These are phyloP conservation scores for Hypomontagnella submonticulosa DNA, from an alignment of 495 filamentous ascomycete genomes.

Conservation along the genomic window DNA sequence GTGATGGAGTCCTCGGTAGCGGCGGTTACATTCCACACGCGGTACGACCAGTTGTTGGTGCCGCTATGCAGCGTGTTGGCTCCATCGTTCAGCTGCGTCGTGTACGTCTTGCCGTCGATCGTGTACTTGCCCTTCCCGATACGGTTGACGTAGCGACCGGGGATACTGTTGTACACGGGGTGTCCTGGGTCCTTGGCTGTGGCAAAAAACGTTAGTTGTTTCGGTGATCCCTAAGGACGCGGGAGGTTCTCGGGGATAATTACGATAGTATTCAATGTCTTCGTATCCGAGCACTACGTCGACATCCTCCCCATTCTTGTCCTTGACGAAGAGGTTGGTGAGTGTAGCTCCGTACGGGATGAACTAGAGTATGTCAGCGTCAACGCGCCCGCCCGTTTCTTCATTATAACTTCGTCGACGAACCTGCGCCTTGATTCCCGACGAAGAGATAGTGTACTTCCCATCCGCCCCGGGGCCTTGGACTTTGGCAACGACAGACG, in stretches of 20 bases:
- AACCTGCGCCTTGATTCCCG: conserved; percentile 65
- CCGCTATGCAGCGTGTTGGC: conserved; percentile 69
- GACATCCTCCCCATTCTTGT: conserved; percentile 64
- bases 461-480: conserved; percentile 44
- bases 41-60: conserved; percentile 69
- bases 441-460: conserved; percentile 60
- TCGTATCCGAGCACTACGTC: conserved; percentile 67
- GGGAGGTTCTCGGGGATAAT: conserved; percentile 21
- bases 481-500: conserved; percentile 39
- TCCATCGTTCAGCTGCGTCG: conserved; percentile 65
- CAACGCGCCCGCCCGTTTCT: conserved; percentile 1
- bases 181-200: conserved; percentile 60
- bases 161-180: conserved; percentile 63
- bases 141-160: conserved; percentile 66
- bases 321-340: conserved; percentile 67
- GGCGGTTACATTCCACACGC: conserved; percentile 64
- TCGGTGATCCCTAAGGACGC: conserved; percentile 28
- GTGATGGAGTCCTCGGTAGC: conserved; percentile 75
- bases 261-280: conserved; percentile 61
- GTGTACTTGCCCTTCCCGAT: conserved; percentile 65
- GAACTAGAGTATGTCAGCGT: conserved; percentile 54
- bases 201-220: conserved; percentile 24
- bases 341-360: conserved; percentile 66
- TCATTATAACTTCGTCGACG: conserved; percentile 9
- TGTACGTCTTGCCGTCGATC: conserved; percentile 62